Evolutionary conservation across 2,329 filamentous ascomycete genomes (phyloP), one percentile per base, ranked within the genome.

Genomic region (Phialemonium atrogriseum): DNA sequence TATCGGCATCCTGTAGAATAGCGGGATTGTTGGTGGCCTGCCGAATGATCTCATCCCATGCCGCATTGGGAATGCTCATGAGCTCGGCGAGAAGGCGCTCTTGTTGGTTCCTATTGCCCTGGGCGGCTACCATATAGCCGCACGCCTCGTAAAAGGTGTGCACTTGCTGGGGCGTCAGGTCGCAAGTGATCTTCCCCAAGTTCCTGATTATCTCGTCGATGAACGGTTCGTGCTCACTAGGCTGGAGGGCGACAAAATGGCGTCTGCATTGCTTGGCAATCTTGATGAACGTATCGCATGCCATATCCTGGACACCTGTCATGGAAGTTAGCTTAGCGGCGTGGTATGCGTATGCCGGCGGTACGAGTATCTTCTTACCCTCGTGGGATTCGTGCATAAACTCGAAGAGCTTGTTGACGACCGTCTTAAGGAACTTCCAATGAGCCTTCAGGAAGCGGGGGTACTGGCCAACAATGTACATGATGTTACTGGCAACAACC

Each of bases 381-480:
- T 98, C 91, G 51, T 98, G 91, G 1, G 91, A 96, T 60, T 98
- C 91, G 58, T 98, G 91, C 91, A 98, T 98, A 55, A 98, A 98
- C 64, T 98, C 91, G 51, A 98, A 98, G 5, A 98, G 73, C 67
- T 98, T 98, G 65, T 98, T 98, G 51, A 98, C 91, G 12, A 98
- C 91, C 3, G 91, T 98, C 77, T 98, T 98, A 35, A 98, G 68
- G 64, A 98, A 98, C 58, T 98, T 98, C 91, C 91, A 98, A 59
- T 98, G 91, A 2, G 91, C 91, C 66, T 98, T 98, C 49, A 98
- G 66, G 65, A 98, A 98, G 13, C 91, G 84, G 22, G 91, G 91
- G 54, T 98, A 98, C 55, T 98, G 91, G 37, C 91, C 91, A 39
- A 98, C 91, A 62, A 98, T 98, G 58, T 98, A 98, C 91, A 98